Evolutionary conservation across 2,329 filamentous ascomycete species (phyloP), one percentile per base, ranked within the genome.

Genomic region (Cladophialophora carrionii): DNA sequence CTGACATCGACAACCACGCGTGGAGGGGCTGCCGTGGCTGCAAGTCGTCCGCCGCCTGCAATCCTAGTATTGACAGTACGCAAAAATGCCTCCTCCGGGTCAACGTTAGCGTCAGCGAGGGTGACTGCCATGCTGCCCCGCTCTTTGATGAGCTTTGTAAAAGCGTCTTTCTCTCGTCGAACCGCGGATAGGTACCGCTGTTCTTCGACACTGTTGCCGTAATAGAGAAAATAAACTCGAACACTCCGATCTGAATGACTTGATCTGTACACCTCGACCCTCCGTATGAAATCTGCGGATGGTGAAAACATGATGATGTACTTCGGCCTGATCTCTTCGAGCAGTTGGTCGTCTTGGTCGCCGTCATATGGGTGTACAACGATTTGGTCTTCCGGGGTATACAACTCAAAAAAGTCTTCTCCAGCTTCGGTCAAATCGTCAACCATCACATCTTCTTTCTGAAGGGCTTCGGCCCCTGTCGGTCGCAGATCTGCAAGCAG

Each of bases 261-360:
- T 59, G 92, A 96, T 46, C 95, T 88, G 78, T 98, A 99, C 1
- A 98, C 93, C 76, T 99, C 95, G 22, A 99, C 90, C 43, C 94
- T 85, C 14, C 95, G 88, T 73, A 98, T 96, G 76, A 99, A 99
- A 2, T 94, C 88, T 2, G 94, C 88, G 70, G 98, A 92, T 0
- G 95, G 94, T 75, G 98, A 95, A 77, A 97, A 99, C 95, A 99
- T 98, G 79, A 99, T 90, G 65, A 99, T 92, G 77, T 97, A 97
- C 66, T 91, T 88, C 37, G 95, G 95, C 73, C 91, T 92, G 64
- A 95, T 84, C 78, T 99, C 95, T 76, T 99, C 94, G 1, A 99
- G 84, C n/a, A 98, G 85, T 75, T 96, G 91, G 75, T 98, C 95
- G 76, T 99, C 95, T 80, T 94, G 90, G 75, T 98, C 95, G 10